These are phyloP conservation scores for Calonectria crousiana DNA, from an alignment of 2,329 filamentous ascomycete species.

Conservation along the genomic window DNA sequence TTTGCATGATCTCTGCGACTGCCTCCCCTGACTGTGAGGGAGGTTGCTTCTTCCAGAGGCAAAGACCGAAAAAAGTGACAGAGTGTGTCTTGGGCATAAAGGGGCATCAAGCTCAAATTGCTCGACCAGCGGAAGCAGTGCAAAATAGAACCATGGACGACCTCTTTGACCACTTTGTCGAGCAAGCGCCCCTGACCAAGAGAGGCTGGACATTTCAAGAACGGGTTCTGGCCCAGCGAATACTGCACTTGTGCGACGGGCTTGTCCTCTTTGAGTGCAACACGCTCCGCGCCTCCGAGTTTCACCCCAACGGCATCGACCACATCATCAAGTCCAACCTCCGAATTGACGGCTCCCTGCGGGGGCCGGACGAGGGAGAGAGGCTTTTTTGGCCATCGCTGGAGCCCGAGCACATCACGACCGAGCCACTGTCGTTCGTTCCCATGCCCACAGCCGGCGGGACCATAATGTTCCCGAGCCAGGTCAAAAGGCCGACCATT, in stretches of 20 bases:
- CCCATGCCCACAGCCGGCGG: not conserved
- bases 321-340: not conserved
- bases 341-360: not conserved
- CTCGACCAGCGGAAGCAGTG: not conserved
- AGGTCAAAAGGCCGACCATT: too few species aligned
- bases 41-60: not conserved
- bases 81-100: not conserved
- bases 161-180: not conserved
- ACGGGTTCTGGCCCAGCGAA: not conserved
- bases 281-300: not conserved
- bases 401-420: too few species aligned
- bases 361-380: not conserved
- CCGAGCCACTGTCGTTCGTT: not conserved
- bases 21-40: not conserved
- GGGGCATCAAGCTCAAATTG: not conserved
- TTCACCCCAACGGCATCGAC: not conserved
- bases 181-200: not conserved
- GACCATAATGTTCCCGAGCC: not conserved
- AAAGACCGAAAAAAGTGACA: not conserved
- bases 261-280: slow-evolving; percentile 10
- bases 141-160: not conserved
- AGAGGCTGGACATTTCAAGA: not conserved
- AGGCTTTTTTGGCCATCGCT: not conserved
- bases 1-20: not conserved
- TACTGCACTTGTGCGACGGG: slow-evolving; percentile 8